A percentile compares a stretch with the other conserved stretches of the same genome.
These are phyloP conservation scores for Rhynchospora breviuscula DNA, from an alignment of 176 grass and related monocot species.

Conservation along the genomic window DNA sequence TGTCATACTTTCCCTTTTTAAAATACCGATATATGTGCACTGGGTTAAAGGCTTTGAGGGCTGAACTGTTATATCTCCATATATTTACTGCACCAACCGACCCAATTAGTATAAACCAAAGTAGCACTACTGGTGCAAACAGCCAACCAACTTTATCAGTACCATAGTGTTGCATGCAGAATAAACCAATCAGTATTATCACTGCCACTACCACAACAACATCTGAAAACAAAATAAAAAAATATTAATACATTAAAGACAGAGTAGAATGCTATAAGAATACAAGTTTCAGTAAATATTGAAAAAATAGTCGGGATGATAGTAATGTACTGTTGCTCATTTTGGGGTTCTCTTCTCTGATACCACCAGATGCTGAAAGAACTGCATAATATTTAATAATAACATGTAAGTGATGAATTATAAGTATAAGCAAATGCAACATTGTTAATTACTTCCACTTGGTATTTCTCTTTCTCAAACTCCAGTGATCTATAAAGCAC, in stretches of 20 bases:
- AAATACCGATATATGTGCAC: slow-evolving; percentile 74
- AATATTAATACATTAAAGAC: slow-evolving; percentile 9
- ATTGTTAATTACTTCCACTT: background rate
- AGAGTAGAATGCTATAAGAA: slow-evolving; percentile 1
- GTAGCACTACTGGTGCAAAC: slow-evolving; percentile 85
- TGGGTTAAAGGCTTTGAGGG: slow-evolving; percentile 90
- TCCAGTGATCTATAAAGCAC: background rate
- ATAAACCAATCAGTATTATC: slow-evolving; percentile 82
- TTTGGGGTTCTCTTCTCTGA: slow-evolving; percentile 63
- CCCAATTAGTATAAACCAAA: slow-evolving; percentile 95
- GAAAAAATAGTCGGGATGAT: background rate
- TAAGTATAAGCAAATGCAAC: background rate
- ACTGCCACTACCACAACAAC: slow-evolving; percentile 86
- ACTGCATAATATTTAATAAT: slow-evolving; percentile 35
- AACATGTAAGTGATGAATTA: slow-evolving; percentile 7
- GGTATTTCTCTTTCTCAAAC: background rate
- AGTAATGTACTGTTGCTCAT: slow-evolving; percentile 39
- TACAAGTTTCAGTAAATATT: background rate
- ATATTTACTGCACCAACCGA: slow-evolving; percentile 78
- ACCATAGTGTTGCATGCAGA: slow-evolving; percentile 96
- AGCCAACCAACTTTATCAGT: slow-evolving; percentile 99
- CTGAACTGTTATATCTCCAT: slow-evolving; percentile 61
- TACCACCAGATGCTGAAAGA: slow-evolving; percentile 96
- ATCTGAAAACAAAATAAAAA: slow-evolving; percentile 53
- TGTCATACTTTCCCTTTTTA: slow-evolving; percentile 34